Conservation (phyloP, 306 rosid genomes). For the Styphnolobium japonicum region DNA sequence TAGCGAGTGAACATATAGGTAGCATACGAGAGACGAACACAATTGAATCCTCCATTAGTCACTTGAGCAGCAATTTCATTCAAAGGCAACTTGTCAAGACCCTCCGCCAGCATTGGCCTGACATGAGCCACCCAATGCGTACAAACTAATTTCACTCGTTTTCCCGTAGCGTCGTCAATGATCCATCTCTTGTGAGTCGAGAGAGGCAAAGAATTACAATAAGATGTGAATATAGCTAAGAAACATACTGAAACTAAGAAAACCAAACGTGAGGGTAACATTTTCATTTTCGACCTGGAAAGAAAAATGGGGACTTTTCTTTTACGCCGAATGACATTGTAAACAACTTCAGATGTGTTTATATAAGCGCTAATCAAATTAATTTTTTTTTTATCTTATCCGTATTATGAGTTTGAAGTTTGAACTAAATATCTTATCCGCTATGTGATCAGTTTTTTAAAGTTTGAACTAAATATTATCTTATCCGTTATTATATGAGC, state of each 20-base stretch:
- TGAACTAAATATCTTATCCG: no score
- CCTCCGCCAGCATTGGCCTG: conserved; percentile 38
- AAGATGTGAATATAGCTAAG: not conserved
- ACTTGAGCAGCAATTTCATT: conserved; percentile 7
- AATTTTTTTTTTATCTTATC: no score
- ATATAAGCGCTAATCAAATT: no score
- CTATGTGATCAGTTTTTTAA: no score
- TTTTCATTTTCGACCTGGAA: not conserved
- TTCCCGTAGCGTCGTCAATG: conserved; percentile 32
- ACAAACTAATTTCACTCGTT: conserved; percentile 36
- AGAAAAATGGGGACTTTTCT: no score
- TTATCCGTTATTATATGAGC: no score
- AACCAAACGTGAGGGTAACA: not conserved
- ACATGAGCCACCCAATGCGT: conserved; percentile 37
- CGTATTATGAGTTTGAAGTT: no score
- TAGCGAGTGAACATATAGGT: conserved; percentile 42
- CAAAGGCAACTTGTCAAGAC: conserved; percentile 31
- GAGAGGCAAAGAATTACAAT: conserved; percentile 23
- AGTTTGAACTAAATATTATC: no score
- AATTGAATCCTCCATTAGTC: conserved; percentile 14
- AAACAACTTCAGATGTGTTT: no score
- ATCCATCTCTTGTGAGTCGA: conserved; percentile 47
- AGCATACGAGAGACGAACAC: conserved; percentile 43
- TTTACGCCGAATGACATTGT: no score
- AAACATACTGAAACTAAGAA: not conserved